These are phyloP conservation scores for Chytriomyces sp. DNA, from an alignment of 192 early-diverging fungal species.

Conservation along the genomic window DNA sequence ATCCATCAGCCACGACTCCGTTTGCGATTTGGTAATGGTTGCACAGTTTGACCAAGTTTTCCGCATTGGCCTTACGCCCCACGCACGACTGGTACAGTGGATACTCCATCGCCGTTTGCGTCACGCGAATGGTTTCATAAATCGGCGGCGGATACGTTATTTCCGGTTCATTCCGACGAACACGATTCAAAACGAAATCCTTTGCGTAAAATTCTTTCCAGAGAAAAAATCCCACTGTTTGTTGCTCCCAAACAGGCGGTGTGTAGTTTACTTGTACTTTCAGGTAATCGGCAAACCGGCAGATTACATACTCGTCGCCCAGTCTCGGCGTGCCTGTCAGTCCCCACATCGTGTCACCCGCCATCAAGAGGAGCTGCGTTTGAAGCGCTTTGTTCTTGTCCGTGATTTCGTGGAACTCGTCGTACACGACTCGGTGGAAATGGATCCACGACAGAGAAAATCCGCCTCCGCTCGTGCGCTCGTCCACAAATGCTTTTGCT, in stretches of 20 bases:
- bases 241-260: no score
- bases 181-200: slow-evolving; percentile 20
- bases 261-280: slow-evolving; percentile 4
- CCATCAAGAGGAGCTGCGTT: slow-evolving; percentile 19
- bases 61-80: not conserved
- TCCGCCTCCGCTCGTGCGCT: not conserved
- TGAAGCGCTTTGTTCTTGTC: slow-evolving; percentile 15
- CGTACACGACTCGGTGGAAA: slow-evolving; percentile 36
- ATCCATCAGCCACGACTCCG: not conserved
- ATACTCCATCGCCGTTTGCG: slow-evolving; percentile 22
- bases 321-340: slow-evolving; percentile 33
- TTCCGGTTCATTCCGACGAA: slow-evolving; percentile 36
- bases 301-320: not conserved
- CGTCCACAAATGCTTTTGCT: slow-evolving; percentile 13
- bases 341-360: slow-evolving; percentile 28
- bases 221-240: no score
- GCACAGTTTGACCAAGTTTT: slow-evolving; percentile 30
- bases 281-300: slow-evolving; percentile 22
- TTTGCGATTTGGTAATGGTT: slow-evolving; percentile 36
- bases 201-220: not conserved
- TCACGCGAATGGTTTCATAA: slow-evolving; percentile 31
- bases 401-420: slow-evolving; percentile 35
- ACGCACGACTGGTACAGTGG: slow-evolving; percentile 16
- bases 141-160: slow-evolving; percentile 23
- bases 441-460: slow-evolving; percentile 31